These are phyloP conservation scores for Pistacia atlantica DNA, from an alignment of 345 rosid species.

Conservation along the genomic window DNA sequence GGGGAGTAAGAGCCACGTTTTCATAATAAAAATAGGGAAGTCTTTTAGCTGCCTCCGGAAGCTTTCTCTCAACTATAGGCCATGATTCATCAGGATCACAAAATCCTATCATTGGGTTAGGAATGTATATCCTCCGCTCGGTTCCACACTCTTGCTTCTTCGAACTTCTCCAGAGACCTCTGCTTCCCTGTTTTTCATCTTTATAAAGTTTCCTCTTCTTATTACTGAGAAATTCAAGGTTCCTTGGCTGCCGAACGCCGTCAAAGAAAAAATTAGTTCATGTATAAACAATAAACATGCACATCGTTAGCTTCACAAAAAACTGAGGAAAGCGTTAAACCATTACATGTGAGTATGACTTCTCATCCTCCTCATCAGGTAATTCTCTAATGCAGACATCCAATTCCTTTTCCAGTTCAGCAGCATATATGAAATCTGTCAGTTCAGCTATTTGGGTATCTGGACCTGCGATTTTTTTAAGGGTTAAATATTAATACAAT, in stretches of 20 bases:
- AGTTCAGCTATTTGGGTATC: constrained; percentile 23
- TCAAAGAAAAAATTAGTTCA: neutral
- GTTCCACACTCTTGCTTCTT: neutral
- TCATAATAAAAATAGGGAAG: constrained; percentile 36
- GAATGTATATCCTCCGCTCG: neutral
- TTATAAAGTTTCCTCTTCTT: constrained; percentile 10
- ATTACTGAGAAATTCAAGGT: neutral
- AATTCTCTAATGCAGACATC: constrained; percentile 11
- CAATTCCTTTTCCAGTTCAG: constrained; percentile 24
- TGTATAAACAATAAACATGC: neutral
- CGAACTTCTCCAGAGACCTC: neutral
- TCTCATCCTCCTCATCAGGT: constrained; percentile 19
- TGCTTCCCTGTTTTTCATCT: neutral
- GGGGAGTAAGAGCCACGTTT: constrained; percentile 29
- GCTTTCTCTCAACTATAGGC: neutral
- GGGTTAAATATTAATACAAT: neutral
- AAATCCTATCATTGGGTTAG: constrained; percentile 37
- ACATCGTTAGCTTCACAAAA: constrained; percentile 3
- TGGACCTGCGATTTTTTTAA: neutral
- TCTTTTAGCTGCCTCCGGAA: constrained; percentile 16
- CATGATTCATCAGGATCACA: constrained; percentile 25
- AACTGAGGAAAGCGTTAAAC: neutral
- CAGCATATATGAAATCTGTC: constrained; percentile 32
- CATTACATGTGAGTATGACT: neutral
- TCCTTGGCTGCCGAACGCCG: constrained; percentile 10